phyloP scores from a whole-genome alignment of 164 flowering plant genomes.

The Nymphaea colorata region DNA sequence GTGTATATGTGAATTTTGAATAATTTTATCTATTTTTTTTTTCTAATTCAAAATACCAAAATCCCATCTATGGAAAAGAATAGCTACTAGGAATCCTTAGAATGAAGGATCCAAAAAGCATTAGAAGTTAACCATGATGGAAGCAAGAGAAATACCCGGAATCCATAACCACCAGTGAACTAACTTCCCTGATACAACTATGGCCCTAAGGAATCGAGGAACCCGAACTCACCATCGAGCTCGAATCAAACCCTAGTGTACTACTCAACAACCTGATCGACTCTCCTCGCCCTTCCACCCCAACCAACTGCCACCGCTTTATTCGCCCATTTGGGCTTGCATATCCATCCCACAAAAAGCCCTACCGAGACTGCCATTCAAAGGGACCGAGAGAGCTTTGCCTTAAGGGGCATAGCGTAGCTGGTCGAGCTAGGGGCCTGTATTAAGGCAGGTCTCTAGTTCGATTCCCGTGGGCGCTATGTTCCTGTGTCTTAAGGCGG shows the following conservation, averaged over 20 bases:
- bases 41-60: no score
- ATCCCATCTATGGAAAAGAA: background rate
- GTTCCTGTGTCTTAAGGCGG: no score
- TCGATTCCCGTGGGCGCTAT: no score
- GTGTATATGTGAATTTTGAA: no score
- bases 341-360: conserved; percentile 70
- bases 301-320: conserved; percentile 11
- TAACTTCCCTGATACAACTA: conserved; percentile 10
- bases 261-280: background rate
- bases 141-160: no score
- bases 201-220: conserved; percentile 41
- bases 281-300: conserved; percentile 1
- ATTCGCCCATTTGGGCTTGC: conserved; percentile 77
- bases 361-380: conserved; percentile 65
- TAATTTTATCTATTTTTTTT: no score
- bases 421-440: no score
- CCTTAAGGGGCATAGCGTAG: no score
- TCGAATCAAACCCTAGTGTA: conserved; percentile 8
- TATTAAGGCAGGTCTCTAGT: no score
- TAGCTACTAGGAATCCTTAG: background rate
- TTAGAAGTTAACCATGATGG: background rate
- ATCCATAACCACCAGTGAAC: background rate
- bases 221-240: conserved; percentile 26
- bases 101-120: background rate
- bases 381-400: no score